Evolutionary conservation across 257 asterid species (phyloP).

Genomic region (Ehretia macrophylla): DNA sequence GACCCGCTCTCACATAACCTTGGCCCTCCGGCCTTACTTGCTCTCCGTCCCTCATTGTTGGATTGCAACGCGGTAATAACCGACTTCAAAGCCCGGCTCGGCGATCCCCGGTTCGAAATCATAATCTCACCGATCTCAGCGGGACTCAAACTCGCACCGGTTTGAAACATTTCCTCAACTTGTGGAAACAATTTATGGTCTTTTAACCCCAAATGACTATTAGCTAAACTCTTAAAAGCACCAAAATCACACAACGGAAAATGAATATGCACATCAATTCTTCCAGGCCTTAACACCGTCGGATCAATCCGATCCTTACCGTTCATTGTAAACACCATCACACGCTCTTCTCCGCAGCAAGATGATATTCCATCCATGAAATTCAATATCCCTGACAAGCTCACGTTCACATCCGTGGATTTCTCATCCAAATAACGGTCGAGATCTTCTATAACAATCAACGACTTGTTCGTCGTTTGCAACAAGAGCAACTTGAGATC

Average conservation of each 20-base stretch:
- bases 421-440: constrained; percentile 56
- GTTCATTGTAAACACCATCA: constrained; percentile 77
- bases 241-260: constrained; percentile 79
- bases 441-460: constrained; percentile 77
- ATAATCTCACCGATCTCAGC: constrained; percentile 82
- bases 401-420: constrained; percentile 52
- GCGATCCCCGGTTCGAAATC: constrained; percentile 84
- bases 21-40: constrained; percentile 34
- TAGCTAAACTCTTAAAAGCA: constrained; percentile 67
- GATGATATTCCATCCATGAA: constrained; percentile 93
- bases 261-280: constrained; percentile 74
- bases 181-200: constrained; percentile 80
- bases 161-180: constrained; percentile 71
- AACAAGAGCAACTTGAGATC: constrained; percentile 62
- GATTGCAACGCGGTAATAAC: constrained; percentile 74
- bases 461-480: constrained; percentile 64
- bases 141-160: constrained; percentile 73
- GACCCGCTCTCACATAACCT: constrained; percentile 33
- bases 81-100: constrained; percentile 75
- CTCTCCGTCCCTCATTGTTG: constrained; percentile 29
- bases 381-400: constrained; percentile 61
- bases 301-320: constrained; percentile 59
- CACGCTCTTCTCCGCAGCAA: constrained; percentile 78
- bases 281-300: constrained; percentile 69
- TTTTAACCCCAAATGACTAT: constrained; percentile 63